Base-by-base conservation (phyloP, 495 filamentous ascomycete genomes). In the Neurospora cerealis region DNA sequence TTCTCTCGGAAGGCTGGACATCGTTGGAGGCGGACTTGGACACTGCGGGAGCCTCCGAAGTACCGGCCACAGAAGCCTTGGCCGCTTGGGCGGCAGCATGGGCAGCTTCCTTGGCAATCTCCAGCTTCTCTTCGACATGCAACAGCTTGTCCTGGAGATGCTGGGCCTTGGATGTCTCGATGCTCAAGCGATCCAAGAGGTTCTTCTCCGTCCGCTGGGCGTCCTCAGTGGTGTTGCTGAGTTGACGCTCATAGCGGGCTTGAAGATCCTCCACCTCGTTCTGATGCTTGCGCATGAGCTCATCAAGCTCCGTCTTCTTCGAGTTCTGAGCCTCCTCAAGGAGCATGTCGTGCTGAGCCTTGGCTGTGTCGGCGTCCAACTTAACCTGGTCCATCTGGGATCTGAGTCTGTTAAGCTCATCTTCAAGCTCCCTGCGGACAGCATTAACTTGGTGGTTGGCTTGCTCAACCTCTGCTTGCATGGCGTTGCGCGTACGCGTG, bases 101-200 rank as follows among this genome's bases (percentile, higher is more conserved):
- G 24, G 96, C 96, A 72, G 96, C 96, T 78, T 94, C 90, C 77
- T 95, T 94, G 54, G 96, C 91, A 77, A 98, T 91, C 79, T 96
- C 90, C 40, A 99, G 87, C 80, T 92, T 93, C 81, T 97, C 83
- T 74, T 97, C 93, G 2, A 98, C 88, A 75, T 94, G 91, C 4
- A 86, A 79, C 32, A 97, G 88, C 74, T 91, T 92, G 72, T 97
- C 95, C 77, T 94, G 90, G 15, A 94, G 87, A 79, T 95, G 90
- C 74, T 91, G 87, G 4, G 89, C 86, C 86, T 95, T 96, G 37
- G 93, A 91, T 38, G 94, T 89, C 1, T 93, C 90, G 28, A 98
- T 85, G 71, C 86, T 88, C 46, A 97, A 86, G 2, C 90, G 89
- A 72, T 97, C 91, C 70, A 87, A 81, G 39, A 92, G 85, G 76